Evolutionary conservation across 371 early-diverging fungal species (phyloP).

Genomic region (Syncephalis plumigaleata): DNA sequence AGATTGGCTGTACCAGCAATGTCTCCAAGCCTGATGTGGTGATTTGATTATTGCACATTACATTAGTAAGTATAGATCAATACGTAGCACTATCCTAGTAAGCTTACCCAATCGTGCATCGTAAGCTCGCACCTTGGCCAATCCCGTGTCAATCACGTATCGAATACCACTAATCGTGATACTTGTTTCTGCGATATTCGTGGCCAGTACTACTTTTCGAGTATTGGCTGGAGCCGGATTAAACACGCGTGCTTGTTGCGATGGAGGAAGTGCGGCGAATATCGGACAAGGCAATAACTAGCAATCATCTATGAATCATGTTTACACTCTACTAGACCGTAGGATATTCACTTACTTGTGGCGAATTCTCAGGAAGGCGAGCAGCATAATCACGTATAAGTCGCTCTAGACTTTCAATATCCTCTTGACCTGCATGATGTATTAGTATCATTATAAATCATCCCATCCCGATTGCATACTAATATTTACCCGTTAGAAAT

Average conservation of each 20-base stretch:
- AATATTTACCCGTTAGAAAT: slow-evolving; percentile 59
- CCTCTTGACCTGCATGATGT: slow-evolving; percentile 42
- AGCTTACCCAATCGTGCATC: slow-evolving; percentile 65
- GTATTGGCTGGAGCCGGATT: slow-evolving; percentile 66
- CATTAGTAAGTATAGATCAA: not conserved
- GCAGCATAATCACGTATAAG: slow-evolving; percentile 47
- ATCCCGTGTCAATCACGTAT: slow-evolving; percentile 95
- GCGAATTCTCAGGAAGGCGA: slow-evolving; percentile 11
- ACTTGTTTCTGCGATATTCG: slow-evolving; percentile 99
- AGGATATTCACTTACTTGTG: slow-evolving; percentile 34
- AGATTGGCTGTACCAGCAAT: slow-evolving; percentile 70
- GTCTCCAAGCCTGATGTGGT: slow-evolving; percentile 64
- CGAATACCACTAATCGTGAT: slow-evolving; percentile 94
- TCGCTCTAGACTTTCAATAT: slow-evolving; percentile 76
- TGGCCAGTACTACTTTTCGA: slow-evolving; percentile 86
- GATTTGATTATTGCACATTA: too few relatives aligned
- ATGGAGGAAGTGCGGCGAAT: slow-evolving; percentile 86
- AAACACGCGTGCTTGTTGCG: slow-evolving; percentile 80
- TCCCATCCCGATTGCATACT: not conserved
- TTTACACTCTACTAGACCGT: slow-evolving; percentile 83
- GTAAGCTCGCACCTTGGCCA: slow-evolving; percentile 89
- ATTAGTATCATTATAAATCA: slow-evolving; percentile 2
- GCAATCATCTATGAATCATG: slow-evolving; percentile 53
- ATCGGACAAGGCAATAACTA: slow-evolving; percentile 76
- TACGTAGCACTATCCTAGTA: not conserved